phyloP scores from a whole-genome alignment of 108 stramenopile genomes.

The Asterionellopsis glacialis region DNA sequence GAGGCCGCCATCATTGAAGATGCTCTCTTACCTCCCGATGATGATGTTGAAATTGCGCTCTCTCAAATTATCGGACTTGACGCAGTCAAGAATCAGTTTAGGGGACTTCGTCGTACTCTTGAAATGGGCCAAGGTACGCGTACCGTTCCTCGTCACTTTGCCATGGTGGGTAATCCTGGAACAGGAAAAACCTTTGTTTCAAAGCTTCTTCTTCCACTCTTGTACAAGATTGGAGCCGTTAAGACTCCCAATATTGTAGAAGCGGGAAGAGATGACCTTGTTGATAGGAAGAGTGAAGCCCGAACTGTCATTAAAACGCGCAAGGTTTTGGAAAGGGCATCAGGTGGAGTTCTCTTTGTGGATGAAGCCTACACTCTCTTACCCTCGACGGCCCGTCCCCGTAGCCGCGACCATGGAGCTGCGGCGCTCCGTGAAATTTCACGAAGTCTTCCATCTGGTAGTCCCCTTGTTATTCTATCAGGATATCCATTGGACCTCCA shows the following conservation, averaged over 20 bases:
- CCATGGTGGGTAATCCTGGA: constrained; percentile 88
- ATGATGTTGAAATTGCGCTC: constrained; percentile 65
- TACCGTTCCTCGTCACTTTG: constrained; percentile 59
- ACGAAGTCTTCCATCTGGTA: constrained; percentile 43
- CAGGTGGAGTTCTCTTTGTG: constrained; percentile 75
- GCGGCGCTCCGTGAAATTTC: constrained; percentile 76
- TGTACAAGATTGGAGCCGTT: constrained; percentile 78
- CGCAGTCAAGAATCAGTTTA: constrained; percentile 75
- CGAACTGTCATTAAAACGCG: constrained; percentile 72
- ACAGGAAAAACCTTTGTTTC: constrained; percentile 88
- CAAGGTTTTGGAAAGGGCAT: constrained; percentile 58
- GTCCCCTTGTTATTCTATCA: constrained; percentile 69
- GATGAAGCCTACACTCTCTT: constrained; percentile 81
- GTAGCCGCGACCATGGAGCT: constrained; percentile 79
- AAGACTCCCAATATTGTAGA: constrained; percentile 49
- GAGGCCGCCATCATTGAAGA: constrained; percentile 80
- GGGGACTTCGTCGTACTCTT: constrained; percentile 78
- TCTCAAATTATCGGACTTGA: constrained; percentile 71
- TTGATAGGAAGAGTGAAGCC: constrained; percentile 74
- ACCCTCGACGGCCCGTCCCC: constrained; percentile 70
- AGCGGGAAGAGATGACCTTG: constrained; percentile 62
- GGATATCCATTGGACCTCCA: constrained; percentile 72
- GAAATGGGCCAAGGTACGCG: constrained; percentile 48
- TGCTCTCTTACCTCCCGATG: constrained; percentile 76
- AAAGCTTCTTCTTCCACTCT: constrained; percentile 51